Evolutionary conservation across 805 yeast genomes (phyloP), one percentile per base, ranked within the genome.

Genomic region (Candida boleticola): DNA sequence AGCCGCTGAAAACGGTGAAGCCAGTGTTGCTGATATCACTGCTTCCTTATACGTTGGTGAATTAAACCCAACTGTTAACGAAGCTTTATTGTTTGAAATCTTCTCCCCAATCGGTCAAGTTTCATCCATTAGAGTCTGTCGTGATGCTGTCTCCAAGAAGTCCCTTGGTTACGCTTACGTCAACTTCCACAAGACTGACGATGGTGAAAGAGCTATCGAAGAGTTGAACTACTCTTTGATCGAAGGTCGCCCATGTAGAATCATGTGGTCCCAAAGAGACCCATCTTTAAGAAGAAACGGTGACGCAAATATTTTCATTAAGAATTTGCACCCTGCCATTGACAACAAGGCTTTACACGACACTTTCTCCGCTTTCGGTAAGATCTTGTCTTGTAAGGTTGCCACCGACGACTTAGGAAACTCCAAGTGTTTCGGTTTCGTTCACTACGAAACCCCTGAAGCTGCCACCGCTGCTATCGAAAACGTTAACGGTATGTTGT

Each of bases 231-330:
- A 93, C 78, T 73, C 89, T 46, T 82, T 82, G 60, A 83, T 93
- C 74, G 90, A 90, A 71, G 97, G 97, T 63, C 88, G 85, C 63
- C 89, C 97, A 60, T 89, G 97, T 76, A 89, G 99, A 73, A 92
- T 93, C 76, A 93, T 93, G 98, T 89, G 98, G 97, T 89, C 97
- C 55, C 98, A 93, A 78, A 89, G 98, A 75, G 98, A 93, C 68
- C 98, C 99, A 52, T 79, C 96, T 49, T 69, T 83, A 60, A 87
- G 99, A 80, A 88, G 84, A 79, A 83, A 83, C 63, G 97, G 97
- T 68, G 85, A 88, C 51, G 97, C 97, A 63, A 93, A 93, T 80
- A 83, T 93, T 54, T 93, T 85, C 82, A 92, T 93, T 77, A 93
- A 93, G 83, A 93, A 93, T 82, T 82, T 93, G 73, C 97, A 92